phyloP scores from a whole-genome alignment of 805 yeast species.

The Debaryomyces tyrocola region DNA sequence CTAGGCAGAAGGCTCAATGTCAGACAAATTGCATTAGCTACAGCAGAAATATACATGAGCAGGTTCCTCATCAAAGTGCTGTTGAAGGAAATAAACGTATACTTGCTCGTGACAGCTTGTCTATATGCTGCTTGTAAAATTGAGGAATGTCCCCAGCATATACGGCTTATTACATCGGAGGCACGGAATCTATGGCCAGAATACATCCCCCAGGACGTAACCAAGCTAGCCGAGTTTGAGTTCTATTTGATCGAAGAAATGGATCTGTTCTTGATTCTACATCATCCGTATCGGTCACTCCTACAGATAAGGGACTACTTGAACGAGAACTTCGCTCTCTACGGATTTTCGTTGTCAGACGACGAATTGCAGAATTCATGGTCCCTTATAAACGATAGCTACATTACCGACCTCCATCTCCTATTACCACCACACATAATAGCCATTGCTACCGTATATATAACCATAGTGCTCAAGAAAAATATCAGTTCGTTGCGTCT shows the following conservation, averaged over 20 bases:
- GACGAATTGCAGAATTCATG: slow-evolving; percentile 84
- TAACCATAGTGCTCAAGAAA: slow-evolving; percentile 63
- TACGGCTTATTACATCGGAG: slow-evolving; percentile 76
- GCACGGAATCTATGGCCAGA: slow-evolving; percentile 94
- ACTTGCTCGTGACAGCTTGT: slow-evolving; percentile 78
- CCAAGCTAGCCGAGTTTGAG: slow-evolving; percentile 93
- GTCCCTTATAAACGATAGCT: slow-evolving; percentile 88
- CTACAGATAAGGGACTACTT: slow-evolving; percentile 50
- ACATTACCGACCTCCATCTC: slow-evolving; percentile 81
- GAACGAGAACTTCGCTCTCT: slow-evolving; percentile 25
- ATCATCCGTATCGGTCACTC: slow-evolving; percentile 72
- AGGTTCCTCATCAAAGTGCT: slow-evolving; percentile 74
- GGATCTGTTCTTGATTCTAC: slow-evolving; percentile 66
- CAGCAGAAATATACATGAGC: slow-evolving; percentile 84
- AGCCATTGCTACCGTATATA: slow-evolving; percentile 78
- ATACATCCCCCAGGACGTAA: slow-evolving; percentile 85
- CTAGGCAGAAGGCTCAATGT: slow-evolving; percentile 76
- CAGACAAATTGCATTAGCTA: slow-evolving; percentile 81
- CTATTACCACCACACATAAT: slow-evolving; percentile 87
- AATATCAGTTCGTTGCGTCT: slow-evolving; percentile 18
- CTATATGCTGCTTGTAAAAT: slow-evolving; percentile 89
- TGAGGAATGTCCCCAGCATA: slow-evolving; percentile 95
- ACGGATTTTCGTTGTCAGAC: slow-evolving; percentile 42
- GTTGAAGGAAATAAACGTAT: slow-evolving; percentile 78
- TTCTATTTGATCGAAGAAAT: slow-evolving; percentile 90